Conservation (phyloP, 352 stramenopile species). For the Phytophthora quininea region DNA sequence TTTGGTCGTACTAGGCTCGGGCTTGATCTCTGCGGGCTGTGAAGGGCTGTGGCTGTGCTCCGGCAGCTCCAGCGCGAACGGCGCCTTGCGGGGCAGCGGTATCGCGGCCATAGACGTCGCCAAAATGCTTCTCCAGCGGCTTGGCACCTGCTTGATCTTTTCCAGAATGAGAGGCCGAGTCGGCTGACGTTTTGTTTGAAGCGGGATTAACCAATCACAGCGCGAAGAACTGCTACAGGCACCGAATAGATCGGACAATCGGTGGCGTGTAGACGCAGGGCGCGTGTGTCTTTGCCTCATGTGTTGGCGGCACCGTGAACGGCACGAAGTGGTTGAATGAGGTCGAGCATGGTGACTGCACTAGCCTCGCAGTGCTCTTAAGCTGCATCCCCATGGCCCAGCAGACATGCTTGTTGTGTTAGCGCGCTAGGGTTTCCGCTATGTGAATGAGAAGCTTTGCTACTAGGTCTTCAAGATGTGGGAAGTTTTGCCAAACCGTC, state of each 20-base stretch:
- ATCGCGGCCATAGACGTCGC: conserved; percentile 21
- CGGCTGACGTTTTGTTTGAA: not conserved
- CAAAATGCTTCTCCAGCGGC: not conserved
- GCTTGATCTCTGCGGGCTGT: not conserved
- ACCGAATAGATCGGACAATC: not conserved
- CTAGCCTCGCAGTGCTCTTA: not conserved
- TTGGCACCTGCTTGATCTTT: conserved; percentile 20
- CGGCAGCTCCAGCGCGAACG: conserved; percentile 23
- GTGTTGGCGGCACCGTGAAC: not conserved
- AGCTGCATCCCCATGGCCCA: too few relatives aligned
- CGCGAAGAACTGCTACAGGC: not conserved
- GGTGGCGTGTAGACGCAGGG: not conserved
- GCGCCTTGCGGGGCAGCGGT: conserved; percentile 43
- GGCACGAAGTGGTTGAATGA: too few relatives aligned
- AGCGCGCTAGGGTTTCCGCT: too few relatives aligned
- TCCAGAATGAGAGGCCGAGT: conserved; percentile 22
- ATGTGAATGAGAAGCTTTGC: too few relatives aligned
- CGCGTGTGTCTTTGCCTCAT: conserved; percentile 6
- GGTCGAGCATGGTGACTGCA: not conserved
- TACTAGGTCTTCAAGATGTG: too few relatives aligned
- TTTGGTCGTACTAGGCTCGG: conserved; percentile 18
- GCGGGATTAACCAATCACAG: conserved; percentile 18
- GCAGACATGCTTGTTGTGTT: too few relatives aligned
- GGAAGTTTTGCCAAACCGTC: too few relatives aligned
- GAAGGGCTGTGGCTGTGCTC: not conserved